phyloP scores from a whole-genome alignment of 2,329 filamentous ascomycete genomes.

The Dactylellina cionopaga region DNA sequence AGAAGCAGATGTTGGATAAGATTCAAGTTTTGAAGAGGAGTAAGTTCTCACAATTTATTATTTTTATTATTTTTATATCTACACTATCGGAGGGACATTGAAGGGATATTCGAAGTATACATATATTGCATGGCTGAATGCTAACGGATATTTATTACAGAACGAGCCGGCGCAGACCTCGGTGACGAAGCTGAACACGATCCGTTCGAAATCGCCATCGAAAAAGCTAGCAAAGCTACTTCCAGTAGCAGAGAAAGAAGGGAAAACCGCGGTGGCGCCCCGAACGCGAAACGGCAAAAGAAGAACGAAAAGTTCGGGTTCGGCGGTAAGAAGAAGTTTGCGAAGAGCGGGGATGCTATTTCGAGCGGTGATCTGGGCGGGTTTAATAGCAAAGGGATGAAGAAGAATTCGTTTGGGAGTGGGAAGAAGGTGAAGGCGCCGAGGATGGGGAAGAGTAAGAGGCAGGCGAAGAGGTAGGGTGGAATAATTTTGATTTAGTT shows the following conservation, averaged over 20 bases:
- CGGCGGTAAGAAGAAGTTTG: slow-evolving; percentile 91
- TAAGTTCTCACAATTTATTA: slow-evolving; percentile 65
- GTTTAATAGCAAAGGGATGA: slow-evolving; percentile 74
- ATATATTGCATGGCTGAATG: not conserved
- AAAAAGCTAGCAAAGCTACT: slow-evolving; percentile 69
- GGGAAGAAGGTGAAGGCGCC: slow-evolving; percentile 58
- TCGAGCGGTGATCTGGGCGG: slow-evolving; percentile 82
- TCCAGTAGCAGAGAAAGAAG: slow-evolving; percentile 58
- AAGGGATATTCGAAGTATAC: too few relatives aligned
- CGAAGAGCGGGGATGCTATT: slow-evolving; percentile 87
- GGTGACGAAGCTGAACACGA: slow-evolving; percentile 80
- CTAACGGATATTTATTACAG: slow-evolving; percentile 65
- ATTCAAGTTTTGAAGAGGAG: slow-evolving; percentile 95
- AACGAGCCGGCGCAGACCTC: slow-evolving; percentile 78
- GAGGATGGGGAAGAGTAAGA: slow-evolving; percentile 62
- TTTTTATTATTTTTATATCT: slow-evolving; percentile 3
- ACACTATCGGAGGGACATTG: too few relatives aligned
- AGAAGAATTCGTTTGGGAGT: slow-evolving; percentile 54
- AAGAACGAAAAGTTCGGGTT: slow-evolving; percentile 95
- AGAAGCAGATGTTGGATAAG: slow-evolving; percentile 93
- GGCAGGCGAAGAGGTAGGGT: slow-evolving; percentile 54
- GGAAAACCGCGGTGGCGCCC: slow-evolving; percentile 58
- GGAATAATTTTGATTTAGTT: not conserved
- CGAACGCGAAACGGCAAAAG: slow-evolving; percentile 83
- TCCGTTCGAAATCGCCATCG: slow-evolving; percentile 89